phyloP scores from a whole-genome alignment of 139 green algal genomes.

The Astrephomene gubernaculifera region DNA sequence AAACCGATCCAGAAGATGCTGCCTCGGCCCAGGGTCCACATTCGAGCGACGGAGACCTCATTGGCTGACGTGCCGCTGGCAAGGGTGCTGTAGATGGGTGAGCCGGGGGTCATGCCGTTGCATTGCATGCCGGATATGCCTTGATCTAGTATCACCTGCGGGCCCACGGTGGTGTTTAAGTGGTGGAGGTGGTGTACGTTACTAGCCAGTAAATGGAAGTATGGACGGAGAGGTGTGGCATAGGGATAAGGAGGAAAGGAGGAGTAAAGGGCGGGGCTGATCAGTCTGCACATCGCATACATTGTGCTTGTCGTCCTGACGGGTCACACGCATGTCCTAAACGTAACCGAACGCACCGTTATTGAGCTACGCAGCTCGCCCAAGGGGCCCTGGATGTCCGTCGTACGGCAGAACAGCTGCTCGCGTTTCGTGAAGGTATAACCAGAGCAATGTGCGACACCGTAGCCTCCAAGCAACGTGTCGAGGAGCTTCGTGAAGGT shows the following conservation, averaged over 20 bases:
- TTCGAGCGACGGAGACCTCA: not conserved
- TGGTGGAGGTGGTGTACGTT: too few relatives aligned
- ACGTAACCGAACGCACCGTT: not conserved
- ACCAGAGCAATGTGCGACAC: too few relatives aligned
- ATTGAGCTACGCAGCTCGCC: not conserved
- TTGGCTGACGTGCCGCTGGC: not conserved
- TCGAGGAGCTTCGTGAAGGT: constrained; percentile 1
- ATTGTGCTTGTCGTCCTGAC: too few relatives aligned
- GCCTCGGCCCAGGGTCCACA: not conserved
- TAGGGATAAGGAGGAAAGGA: too few relatives aligned
- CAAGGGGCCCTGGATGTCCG: not conserved
- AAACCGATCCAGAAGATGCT: constrained; percentile 15
- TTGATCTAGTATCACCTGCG: not conserved
- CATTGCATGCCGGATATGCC: not conserved
- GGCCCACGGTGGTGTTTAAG: too few relatives aligned
- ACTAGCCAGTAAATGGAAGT: too few relatives aligned
- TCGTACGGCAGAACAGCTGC: not conserved
- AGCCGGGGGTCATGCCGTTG: not conserved
- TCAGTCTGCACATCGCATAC: too few relatives aligned
- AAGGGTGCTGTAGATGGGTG: not conserved
- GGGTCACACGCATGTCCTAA: too few relatives aligned
- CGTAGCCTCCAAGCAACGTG: not conserved
- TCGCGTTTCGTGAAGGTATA: not conserved
- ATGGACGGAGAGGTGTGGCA: too few relatives aligned
- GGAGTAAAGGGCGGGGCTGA: too few relatives aligned